These are phyloP conservation scores for Trichoderma asperelloides DNA, from an alignment of 495 filamentous ascomycete genomes.

Conservation along the genomic window DNA sequence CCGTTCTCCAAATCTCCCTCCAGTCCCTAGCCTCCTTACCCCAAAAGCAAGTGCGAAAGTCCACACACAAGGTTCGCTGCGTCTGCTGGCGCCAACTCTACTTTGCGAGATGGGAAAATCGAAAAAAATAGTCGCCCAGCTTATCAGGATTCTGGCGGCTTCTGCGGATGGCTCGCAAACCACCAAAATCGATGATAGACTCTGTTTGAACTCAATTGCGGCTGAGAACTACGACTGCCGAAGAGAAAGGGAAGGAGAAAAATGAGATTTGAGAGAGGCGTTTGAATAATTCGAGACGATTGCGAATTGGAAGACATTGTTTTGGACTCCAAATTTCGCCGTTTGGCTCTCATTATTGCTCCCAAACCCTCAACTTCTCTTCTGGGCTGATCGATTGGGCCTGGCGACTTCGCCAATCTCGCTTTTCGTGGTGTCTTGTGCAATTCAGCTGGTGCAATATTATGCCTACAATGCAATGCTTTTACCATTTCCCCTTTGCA, in stretches of 20 bases:
- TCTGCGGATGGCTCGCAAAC: background rate
- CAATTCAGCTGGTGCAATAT: too few relatives aligned
- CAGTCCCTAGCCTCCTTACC: background rate
- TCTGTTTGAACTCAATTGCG: background rate
- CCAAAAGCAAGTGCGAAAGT: conserved; percentile 5
- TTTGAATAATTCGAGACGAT: background rate
- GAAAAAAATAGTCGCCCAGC: background rate
- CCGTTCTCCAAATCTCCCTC: background rate
- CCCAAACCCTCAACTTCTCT: too few relatives aligned
- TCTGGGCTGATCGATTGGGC: too few relatives aligned
- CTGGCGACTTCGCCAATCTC: too few relatives aligned
- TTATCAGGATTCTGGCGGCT: conserved; percentile 5
- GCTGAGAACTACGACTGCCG: background rate
- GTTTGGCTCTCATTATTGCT: too few relatives aligned
- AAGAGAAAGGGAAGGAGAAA: background rate
- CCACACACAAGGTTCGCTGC: background rate
- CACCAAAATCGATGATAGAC: background rate
- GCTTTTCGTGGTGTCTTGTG: too few relatives aligned
- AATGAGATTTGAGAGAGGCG: background rate
- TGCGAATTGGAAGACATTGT: background rate
- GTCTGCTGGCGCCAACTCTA: background rate
- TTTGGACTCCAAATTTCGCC: background rate
- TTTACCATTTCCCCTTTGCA: too few relatives aligned
- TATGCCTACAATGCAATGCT: too few relatives aligned
- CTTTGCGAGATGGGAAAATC: background rate